Base-by-base conservation (phyloP, 257 asterid genomes). In the Leptodermis oblonga region DNA sequence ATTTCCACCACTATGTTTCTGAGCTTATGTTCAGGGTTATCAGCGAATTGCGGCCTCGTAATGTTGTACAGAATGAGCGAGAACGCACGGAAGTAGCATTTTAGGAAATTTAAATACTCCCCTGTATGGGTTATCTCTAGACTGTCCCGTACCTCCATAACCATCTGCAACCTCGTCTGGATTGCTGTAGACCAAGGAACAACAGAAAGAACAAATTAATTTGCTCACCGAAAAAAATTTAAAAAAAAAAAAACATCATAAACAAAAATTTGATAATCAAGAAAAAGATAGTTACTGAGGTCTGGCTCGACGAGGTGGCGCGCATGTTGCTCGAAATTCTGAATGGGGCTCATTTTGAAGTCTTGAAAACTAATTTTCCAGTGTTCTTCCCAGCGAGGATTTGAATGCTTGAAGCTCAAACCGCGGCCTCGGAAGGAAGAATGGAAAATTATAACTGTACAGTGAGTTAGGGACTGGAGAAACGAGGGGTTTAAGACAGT, bases 51-150 rank as follows among this genome's bases (percentile, higher is more conserved):
- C 45, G 99, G 99, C 90, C 87, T 91, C 41, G 99, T 94, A 15
- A 84, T 83, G 0, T 85, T 84, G 67, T 85, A 86, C 30, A 94
- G 67, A 78, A 94, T 86, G 48, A 84, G 81, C 5, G 99, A 91
- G 79, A 94, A 94, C 1, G 99, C 87, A 52, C 95, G 95, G 73
- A 94, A 94, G 70, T 94, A 94, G 79, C 97, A 94, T 74, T 80
- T 91, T 52, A 94, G 77, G 72, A 94, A 94, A 79, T 92, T 91
- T 72, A 94, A 83, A 78, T 94, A 94, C 88, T 94, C 99, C 85
- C 97, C 99, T 4, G 99, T 91, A 81, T 94, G 99, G 74, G 97
- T 91, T 76, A 94, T 94, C 85, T 94, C 99, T 81, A 94, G 83
- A 76, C 99, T 94, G 73, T 94, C 99, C 87, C 96, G 87, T 3